These are phyloP conservation scores for Puccinia coronata DNA, from an alignment of 1,284 basidiomycete genomes.

Conservation along the genomic window DNA sequence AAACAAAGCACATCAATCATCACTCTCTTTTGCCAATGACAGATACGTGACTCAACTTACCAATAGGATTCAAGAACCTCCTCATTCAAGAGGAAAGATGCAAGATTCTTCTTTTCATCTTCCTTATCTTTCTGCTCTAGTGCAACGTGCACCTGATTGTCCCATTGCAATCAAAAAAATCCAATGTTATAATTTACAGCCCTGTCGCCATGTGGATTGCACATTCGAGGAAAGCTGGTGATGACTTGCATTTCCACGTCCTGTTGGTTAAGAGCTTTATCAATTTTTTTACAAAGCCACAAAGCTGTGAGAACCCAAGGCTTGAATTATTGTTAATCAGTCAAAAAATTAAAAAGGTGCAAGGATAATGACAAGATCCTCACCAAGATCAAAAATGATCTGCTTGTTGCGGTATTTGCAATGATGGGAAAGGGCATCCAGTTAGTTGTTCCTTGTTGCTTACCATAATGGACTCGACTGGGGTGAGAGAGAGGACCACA, in stretches of 20 bases:
- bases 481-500: constrained; percentile 13
- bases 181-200: neutral
- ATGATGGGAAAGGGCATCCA: too few relatives aligned
- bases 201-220: neutral
- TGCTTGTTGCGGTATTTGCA: neutral
- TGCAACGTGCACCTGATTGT: neutral
- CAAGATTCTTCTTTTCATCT: neutral
- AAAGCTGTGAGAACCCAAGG: neutral
- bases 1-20: neutral
- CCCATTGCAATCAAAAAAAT: constrained; percentile 7
- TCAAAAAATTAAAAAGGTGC: too few relatives aligned
- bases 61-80: neutral
- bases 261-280: neutral
- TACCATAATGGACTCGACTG: constrained; percentile 1
- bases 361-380: neutral
- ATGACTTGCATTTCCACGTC: neutral
- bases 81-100: neutral
- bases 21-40: neutral
- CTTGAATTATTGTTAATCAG: too few relatives aligned
- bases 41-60: neutral
- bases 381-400: neutral
- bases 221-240: neutral
- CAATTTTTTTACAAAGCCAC: neutral
- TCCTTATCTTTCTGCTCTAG: neutral
- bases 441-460: too few relatives aligned